A percentile compares a stretch with the other conserved stretches of the same genome.
Evolutionary conservation across 768 basidiomycete genomes (phyloP).

Genomic region (Lentinula guzmanii): DNA sequence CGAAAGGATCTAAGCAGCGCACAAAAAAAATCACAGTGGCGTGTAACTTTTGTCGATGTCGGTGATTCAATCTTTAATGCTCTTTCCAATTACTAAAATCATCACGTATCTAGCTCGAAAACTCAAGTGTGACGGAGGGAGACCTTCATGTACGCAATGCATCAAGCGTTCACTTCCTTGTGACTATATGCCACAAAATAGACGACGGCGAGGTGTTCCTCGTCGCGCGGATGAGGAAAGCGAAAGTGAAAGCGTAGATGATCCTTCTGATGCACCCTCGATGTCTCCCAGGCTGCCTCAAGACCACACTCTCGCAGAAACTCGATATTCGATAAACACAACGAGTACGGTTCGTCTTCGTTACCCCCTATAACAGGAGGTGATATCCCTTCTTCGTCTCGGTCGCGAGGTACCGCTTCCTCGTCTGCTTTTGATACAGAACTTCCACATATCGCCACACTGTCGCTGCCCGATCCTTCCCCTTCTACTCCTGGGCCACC

Average conservation of each 20-base stretch:
- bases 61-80: slow-evolving; percentile 22
- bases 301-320: slow-evolving; percentile 41
- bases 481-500: slow-evolving; percentile 43
- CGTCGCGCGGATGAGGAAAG: slow-evolving; percentile 61
- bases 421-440: slow-evolving; percentile 39
- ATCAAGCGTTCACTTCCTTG: slow-evolving; percentile 72
- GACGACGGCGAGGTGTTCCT: slow-evolving; percentile 57
- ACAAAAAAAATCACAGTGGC: slow-evolving; percentile 87
- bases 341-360: slow-evolving; percentile 34
- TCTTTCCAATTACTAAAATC: slow-evolving; percentile 6
- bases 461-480: slow-evolving; percentile 52
- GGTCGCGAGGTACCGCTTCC: slow-evolving; percentile 23
- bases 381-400: slow-evolving; percentile 32
- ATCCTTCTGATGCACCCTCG: slow-evolving; percentile 43
- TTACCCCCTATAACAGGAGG: slow-evolving; percentile 32
- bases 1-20: slow-evolving; percentile 55
- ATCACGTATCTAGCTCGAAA: slow-evolving; percentile 58
- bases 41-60: slow-evolving; percentile 89
- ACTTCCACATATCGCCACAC: slow-evolving; percentile 66
- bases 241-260: slow-evolving; percentile 63
- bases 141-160: slow-evolving; percentile 80
- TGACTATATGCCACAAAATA: slow-evolving; percentile 76
- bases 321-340: slow-evolving; percentile 42
- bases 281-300: slow-evolving; percentile 49
- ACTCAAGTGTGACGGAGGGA: slow-evolving; percentile 82